phyloP scores from a whole-genome alignment of 2,329 filamentous ascomycete genomes.

The Lojkania enalia region DNA sequence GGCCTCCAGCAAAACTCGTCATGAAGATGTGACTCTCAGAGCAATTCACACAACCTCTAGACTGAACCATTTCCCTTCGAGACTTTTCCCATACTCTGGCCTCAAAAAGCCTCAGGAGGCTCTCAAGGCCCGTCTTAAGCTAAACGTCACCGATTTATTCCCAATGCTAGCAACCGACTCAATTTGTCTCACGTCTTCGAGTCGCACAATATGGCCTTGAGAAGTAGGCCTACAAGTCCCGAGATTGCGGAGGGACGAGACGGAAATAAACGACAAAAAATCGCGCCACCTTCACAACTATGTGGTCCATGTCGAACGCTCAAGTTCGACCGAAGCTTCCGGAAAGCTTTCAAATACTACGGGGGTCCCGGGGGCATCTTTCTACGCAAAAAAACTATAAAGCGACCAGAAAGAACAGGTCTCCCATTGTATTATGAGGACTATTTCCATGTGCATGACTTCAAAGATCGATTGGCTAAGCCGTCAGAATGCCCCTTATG shows the following conservation, averaged over 20 bases:
- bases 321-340: not conserved
- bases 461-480: slow-evolving; percentile 1
- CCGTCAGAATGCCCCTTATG: slow-evolving; percentile 2
- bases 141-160: too few relatives aligned
- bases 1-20: too few relatives aligned
- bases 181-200: too few relatives aligned
- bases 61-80: too few relatives aligned
- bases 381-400: not conserved
- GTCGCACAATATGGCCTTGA: too few relatives aligned
- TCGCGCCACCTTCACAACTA: not conserved
- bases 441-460: slow-evolving; percentile 4
- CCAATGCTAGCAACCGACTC: too few relatives aligned
- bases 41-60: too few relatives aligned
- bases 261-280: not conserved
- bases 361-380: not conserved
- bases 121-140: too few relatives aligned
- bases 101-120: too few relatives aligned
- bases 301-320: not conserved
- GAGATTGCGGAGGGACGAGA: not conserved
- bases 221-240: too few relatives aligned
- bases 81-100: too few relatives aligned
- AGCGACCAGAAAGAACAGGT: not conserved
- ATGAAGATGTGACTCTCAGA: too few relatives aligned
- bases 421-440: slow-evolving; percentile 2
- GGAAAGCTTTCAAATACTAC: not conserved